Base-by-base conservation (phyloP, 148 eudicot species). In the Hydrangea macrophylla region DNA sequence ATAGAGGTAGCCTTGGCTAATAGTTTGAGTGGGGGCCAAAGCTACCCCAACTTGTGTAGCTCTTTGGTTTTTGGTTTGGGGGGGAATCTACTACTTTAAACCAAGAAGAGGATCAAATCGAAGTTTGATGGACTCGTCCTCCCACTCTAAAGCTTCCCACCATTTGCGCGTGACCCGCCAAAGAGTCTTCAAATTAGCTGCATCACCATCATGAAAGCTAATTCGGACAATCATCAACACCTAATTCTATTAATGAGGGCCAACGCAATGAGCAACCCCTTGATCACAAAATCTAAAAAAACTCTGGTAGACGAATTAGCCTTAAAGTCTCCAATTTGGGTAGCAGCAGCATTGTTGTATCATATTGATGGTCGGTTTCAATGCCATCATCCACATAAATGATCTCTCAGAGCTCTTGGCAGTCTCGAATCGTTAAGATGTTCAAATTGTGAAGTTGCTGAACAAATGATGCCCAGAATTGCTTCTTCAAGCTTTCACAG, bases 71-170 rank as follows among this genome's bases (percentile, higher is more conserved):
- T n/a, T n/a, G n/a, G n/a, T n/a, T n/a, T n/a, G n/a, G n/a, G n/a
- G n/a, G n/a, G n/a, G n/a, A n/a, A n/a, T n/a, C n/a, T n/a, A n/a
- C n/a, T n/a, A n/a, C n/a, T n/a, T n/a, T n/a, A n/a, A n/a, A n/a
- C n/a, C n/a, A n/a, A n/a, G n/a, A 23, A 53, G 2, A 6, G 57
- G 57, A 11, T 23, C 1, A 12, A 53, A 7, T 53, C 3, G 11
- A 22, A 8, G 10, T 53, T 53, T 22, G 31, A 35, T 35, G 18
- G 18, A 9, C 22, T 22, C 22, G 7, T 36, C 17, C 7, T 60
- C 64, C 64, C 64, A 60, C 33, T 60, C 45, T 23, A 36, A 37
- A 22, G 48, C 45, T 9, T 60, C 64, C 64, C 64, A 60, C 64
- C 64, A 60, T 8, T 0, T 0, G 15, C 2, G 45, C 0, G 15